Evolutionary conservation across 257 asterid genomes (phyloP).

Genomic region (Paulownia fortunei): DNA sequence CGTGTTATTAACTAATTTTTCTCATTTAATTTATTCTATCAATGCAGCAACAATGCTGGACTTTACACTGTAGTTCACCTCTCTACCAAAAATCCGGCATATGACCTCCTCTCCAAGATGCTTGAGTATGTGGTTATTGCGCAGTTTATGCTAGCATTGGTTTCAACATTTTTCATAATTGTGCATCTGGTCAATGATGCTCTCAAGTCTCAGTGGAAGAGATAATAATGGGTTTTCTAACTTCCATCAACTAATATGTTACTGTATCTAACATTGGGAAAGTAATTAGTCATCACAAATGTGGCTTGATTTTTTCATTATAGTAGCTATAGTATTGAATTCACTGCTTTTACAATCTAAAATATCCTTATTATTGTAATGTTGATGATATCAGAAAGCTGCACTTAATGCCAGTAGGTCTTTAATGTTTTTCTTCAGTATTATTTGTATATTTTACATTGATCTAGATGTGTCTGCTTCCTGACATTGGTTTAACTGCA

Average conservation of each 20-base stretch:
- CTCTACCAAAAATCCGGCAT: slow-evolving; percentile 87
- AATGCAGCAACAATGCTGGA: slow-evolving; percentile 85
- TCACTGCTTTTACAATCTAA: not conserved
- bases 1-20: slow-evolving; percentile 9
- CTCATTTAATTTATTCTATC: slow-evolving; percentile 26
- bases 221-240: slow-evolving; percentile 18
- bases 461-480: not conserved
- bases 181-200: slow-evolving; percentile 22
- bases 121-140: slow-evolving; percentile 77
- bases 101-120: slow-evolving; percentile 95
- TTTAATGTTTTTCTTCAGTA: slow-evolving; percentile 7
- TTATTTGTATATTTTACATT: slow-evolving; percentile 6
- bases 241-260: not conserved
- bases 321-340: not conserved
- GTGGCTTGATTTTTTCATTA: slow-evolving; percentile 27
- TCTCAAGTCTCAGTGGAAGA: slow-evolving; percentile 16
- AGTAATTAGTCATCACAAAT: slow-evolving; percentile 8
- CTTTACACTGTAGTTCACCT: slow-evolving; percentile 86
- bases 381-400: slow-evolving; percentile 11
- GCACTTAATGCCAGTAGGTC: slow-evolving; percentile 6
- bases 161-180: slow-evolving; percentile 10
- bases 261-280: slow-evolving; percentile 20
- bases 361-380: not conserved
- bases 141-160: slow-evolving; percentile 29
- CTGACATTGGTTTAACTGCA: slow-evolving; percentile 21